Conservation (phyloP, 805 yeast species). For the Sugiyamaella chiloensis region DNA sequence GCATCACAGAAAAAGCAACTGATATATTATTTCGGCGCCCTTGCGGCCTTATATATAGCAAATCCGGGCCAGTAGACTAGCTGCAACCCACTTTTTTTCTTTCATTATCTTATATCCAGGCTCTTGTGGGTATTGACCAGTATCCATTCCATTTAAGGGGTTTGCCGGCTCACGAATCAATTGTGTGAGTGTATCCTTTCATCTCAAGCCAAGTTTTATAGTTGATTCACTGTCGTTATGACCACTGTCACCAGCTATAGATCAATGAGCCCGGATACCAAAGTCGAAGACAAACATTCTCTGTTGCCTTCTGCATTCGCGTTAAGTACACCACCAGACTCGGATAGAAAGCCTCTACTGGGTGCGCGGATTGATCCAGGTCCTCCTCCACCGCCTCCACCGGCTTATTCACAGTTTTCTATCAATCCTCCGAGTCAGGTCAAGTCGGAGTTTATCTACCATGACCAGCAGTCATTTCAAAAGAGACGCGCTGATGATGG, state of each 20-base stretch:
- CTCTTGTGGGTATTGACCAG: no score
- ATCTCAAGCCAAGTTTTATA: no score
- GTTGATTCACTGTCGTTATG: neutral
- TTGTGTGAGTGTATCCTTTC: no score
- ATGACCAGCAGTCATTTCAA: slow-evolving; percentile 2
- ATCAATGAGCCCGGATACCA: slow-evolving; percentile 2
- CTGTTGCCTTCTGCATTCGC: slow-evolving; percentile 8
- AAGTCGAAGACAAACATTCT: neutral
- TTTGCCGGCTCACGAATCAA: no score
- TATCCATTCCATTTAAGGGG: no score
- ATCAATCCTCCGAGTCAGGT: neutral
- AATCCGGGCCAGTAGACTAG: neutral
- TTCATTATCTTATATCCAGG: no score
- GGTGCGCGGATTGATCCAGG: neutral
- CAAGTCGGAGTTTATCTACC: neutral
- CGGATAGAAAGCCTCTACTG: slow-evolving; percentile 4
- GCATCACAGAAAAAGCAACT: slow-evolving; percentile 4
- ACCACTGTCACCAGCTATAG: neutral
- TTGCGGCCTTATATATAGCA: neutral
- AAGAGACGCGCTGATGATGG: neutral
- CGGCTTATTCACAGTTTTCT: slow-evolving; percentile 5
- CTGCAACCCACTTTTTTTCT: slow-evolving; percentile 3
- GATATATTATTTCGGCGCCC: neutral
- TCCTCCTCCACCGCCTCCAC: slow-evolving; percentile 8
- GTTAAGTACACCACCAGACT: slow-evolving; percentile 8